Conservation (phyloP, 2,329 filamentous ascomycete species). For the Cercospora berteroae region DNA sequence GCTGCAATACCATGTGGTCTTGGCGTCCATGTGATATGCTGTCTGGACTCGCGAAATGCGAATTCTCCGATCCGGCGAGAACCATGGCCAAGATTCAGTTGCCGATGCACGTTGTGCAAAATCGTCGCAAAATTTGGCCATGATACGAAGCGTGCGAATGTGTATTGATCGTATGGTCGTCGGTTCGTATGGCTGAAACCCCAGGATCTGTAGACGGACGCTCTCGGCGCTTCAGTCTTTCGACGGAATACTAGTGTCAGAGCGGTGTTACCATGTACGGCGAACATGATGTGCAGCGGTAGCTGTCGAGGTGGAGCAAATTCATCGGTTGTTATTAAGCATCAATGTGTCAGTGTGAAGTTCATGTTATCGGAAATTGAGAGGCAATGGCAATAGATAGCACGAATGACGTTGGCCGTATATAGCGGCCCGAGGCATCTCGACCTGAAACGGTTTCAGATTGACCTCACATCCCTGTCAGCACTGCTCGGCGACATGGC, state of each 20-base stretch:
- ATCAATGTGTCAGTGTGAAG: not conserved
- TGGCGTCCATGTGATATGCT: not conserved
- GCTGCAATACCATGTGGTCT: not conserved
- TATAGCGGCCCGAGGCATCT: not conserved
- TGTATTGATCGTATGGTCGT: not conserved
- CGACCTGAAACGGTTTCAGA: slow-evolving; percentile 6
- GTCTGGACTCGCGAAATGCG: not conserved
- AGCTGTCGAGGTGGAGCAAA: not conserved
- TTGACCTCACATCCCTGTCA: not conserved
- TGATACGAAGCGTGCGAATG: not conserved
- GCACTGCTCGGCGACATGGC: not conserved
- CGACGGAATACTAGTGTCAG: not conserved
- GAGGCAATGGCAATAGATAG: not conserved
- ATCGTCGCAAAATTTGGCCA: not conserved
- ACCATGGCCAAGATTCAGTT: not conserved
- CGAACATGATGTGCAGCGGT: not conserved
- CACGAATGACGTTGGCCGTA: not conserved
- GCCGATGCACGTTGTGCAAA: not conserved
- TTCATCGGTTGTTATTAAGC: too few species aligned
- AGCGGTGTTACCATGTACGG: not conserved
- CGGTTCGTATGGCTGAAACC: not conserved
- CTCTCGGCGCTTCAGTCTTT: not conserved
- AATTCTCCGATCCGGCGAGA: not conserved
- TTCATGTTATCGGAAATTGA: not conserved
- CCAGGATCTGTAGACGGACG: not conserved